Evolutionary conservation across 805 yeast genomes (phyloP), one percentile per base, ranked within the genome.

Genomic region (Suhomyces canberraensis): DNA sequence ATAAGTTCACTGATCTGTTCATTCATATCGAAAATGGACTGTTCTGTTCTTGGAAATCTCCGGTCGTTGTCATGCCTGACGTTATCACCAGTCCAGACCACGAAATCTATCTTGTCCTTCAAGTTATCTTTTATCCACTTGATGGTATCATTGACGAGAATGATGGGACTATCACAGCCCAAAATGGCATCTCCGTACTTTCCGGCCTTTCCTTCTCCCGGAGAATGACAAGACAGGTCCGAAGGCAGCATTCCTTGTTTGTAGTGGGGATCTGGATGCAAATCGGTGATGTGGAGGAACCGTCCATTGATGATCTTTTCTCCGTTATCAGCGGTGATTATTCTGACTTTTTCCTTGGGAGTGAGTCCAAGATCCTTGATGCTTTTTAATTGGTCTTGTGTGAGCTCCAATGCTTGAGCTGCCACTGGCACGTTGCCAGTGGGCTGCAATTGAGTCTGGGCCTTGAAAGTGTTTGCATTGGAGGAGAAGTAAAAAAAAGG

Each of bases 61-160:
- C 95, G 67, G 60, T 86, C 95, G 50, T 81, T 84, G 56, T 86
- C 95, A 56, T 86, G 95, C 38, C 95, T 71, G 31, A 84, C 76
- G 50, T 86, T 87, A 60, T 87, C 96, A 21, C 96, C 96, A 0
- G 95, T 86, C 95, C 95, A 87, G 11, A 87, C 74, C 9, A 87
- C 81, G 59, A 87, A 87, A 56, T 87, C 96, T 33, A 87, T 79
- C 46, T 86, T 79, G 56, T 84, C 93, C 42, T 69, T 75, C 41
- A 87, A 56, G 41, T 85, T 79, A 9, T 68, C 65, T 15, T 69
- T 58, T 2, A 87, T 64, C 93, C 95, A 87, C 20, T 70, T 55
- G 37, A 87, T 60, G 0, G 95, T 85, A 13, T 69, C 69, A 8
- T 78, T 65, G 58, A 82, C 77, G 33, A 87, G 58, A 1, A 61